Evolutionary conservation across 768 basidiomycete species (phyloP).

Genomic region (Kondoa malvinella): DNA sequence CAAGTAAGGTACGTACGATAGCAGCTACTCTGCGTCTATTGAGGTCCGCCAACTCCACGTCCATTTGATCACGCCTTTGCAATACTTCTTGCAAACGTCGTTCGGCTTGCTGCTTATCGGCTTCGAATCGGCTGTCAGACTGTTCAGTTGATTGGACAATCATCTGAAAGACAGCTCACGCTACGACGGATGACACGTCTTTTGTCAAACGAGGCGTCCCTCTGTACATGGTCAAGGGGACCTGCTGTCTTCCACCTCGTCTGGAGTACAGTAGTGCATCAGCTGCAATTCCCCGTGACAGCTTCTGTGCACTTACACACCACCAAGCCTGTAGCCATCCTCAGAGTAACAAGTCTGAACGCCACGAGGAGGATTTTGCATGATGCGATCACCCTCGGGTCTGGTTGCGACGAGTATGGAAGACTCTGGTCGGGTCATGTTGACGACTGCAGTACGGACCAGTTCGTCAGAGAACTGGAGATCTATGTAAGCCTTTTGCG

Average conservation of each 20-base stretch:
- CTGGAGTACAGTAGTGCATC: neutral
- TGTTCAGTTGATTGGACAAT: neutral
- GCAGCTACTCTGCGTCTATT: neutral
- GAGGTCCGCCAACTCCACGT: neutral
- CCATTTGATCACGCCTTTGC: neutral
- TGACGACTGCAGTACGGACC: constrained; percentile 66
- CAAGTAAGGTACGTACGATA: neutral
- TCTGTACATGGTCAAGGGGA: constrained; percentile 14
- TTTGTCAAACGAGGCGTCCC: constrained; percentile 19
- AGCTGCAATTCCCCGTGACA: constrained; percentile 16
- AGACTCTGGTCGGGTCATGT: constrained; percentile 52
- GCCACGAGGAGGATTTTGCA: constrained; percentile 15
- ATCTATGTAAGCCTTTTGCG: neutral
- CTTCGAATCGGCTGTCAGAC: constrained; percentile 18
- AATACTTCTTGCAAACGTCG: neutral
- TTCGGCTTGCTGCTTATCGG: constrained; percentile 36
- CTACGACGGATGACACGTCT: constrained; percentile 19
- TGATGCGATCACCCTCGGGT: constrained; percentile 43
- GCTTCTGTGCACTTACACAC: constrained; percentile 4
- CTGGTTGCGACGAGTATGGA: constrained; percentile 50
- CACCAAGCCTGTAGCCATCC: constrained; percentile 20
- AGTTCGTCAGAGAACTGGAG: constrained; percentile 56
- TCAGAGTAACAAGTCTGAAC: constrained; percentile 14
- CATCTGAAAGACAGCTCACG: neutral
- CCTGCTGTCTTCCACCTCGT: neutral